phyloP scores from a whole-genome alignment of 148 eudicot genomes.

The Polygonum maritimum region DNA sequence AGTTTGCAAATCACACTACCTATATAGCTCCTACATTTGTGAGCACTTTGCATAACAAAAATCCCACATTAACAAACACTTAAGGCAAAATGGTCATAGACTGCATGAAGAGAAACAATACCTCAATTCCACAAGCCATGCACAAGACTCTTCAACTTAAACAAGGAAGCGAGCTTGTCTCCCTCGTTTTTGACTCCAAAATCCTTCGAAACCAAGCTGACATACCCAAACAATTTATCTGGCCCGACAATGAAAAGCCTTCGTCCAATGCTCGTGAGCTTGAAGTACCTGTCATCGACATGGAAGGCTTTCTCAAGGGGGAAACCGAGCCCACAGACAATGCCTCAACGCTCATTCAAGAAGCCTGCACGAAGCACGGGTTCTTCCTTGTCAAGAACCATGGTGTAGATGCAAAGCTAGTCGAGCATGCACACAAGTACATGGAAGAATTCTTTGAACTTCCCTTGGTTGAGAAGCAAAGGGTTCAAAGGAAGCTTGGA shows the following conservation, averaged over 20 bases:
- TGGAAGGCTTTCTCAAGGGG: constrained; percentile 40
- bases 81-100: constrained; percentile 41
- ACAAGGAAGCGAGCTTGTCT: neutral
- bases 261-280: constrained; percentile 22
- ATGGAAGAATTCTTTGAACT: constrained; percentile 57
- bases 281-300: constrained; percentile 40
- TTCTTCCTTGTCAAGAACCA: constrained; percentile 64
- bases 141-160: neutral
- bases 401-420: constrained; percentile 34
- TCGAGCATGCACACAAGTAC: constrained; percentile 40
- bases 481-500: constrained; percentile 52
- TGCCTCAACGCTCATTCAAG: constrained; percentile 28
- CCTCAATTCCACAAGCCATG: neutral
- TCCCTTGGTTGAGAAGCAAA: constrained; percentile 44
- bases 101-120: constrained; percentile 19
- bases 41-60: constrained; percentile 2
- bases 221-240: constrained; percentile 53
- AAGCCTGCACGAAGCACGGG: constrained; percentile 58
- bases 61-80: neutral
- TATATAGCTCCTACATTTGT: constrained; percentile 22
- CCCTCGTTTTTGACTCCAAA: constrained; percentile 45
- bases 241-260: constrained; percentile 66
- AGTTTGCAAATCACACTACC: constrained; percentile 11
- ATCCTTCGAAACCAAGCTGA: constrained; percentile 25
- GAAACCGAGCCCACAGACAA: constrained; percentile 19